A percentile compares a stretch with the other conserved stretches of the same genome.
Conservation (phyloP, 2,329 filamentous ascomycete species). For the Periconia sp. region DNA sequence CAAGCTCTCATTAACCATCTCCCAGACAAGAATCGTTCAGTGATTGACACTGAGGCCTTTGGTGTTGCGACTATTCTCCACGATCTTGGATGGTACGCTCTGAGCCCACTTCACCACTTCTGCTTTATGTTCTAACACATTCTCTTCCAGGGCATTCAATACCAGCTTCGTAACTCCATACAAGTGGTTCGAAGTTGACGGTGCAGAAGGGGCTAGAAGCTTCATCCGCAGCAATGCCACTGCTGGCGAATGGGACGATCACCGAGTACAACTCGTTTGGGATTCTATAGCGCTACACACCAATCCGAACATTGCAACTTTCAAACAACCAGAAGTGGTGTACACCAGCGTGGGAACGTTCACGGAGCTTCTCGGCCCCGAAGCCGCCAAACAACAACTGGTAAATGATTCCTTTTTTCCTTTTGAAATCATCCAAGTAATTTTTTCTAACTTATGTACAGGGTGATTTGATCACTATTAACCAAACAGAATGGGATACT, state of each 20-base stretch:
- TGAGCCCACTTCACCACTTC: neutral
- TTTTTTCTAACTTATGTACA: neutral
- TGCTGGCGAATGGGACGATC: conserved; percentile 40
- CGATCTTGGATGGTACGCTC: conserved; percentile 47
- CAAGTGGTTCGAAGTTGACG: conserved; percentile 55
- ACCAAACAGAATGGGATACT: neutral
- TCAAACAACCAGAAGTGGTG: conserved; percentile 28
- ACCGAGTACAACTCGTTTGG: conserved; percentile 51
- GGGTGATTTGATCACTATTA: conserved; percentile 1
- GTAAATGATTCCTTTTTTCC: neutral
- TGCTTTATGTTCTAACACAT: neutral
- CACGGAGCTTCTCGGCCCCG: neutral
- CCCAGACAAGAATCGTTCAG: conserved; percentile 20
- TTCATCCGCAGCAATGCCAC: conserved; percentile 21
- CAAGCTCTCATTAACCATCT: conserved; percentile 35
- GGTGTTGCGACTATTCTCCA: conserved; percentile 47
- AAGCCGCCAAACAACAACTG: neutral
- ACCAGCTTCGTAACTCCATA: conserved; percentile 41
- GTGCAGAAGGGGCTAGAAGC: conserved; percentile 48
- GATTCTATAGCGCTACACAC: conserved; percentile 54
- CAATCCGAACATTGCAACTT: conserved; percentile 37
- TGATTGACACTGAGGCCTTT: conserved; percentile 43
- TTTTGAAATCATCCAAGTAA: neutral
- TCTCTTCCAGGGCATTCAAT: conserved; percentile 4
- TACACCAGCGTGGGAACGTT: neutral